Conservation (phyloP, 2,329 filamentous ascomycete genomes). For the Botryotinia convoluta region DNA sequence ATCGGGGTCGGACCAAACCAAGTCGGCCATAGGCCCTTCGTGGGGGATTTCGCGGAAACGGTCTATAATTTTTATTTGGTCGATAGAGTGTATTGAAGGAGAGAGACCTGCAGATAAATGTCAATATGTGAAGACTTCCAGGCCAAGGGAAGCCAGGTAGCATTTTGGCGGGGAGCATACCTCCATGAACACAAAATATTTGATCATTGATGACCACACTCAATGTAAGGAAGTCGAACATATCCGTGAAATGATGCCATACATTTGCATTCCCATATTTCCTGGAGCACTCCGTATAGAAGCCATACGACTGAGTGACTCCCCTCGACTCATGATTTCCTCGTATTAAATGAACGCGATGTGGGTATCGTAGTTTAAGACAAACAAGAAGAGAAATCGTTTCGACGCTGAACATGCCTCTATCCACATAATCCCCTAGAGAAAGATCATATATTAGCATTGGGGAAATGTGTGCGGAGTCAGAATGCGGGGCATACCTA, state of each 20-base stretch:
- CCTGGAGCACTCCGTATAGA: constrained; percentile 96
- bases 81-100: constrained; percentile 93
- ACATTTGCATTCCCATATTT: constrained; percentile 99
- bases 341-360: constrained; percentile 91
- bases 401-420: constrained; percentile 97
- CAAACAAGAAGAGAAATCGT: constrained; percentile 97
- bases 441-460: constrained; percentile 16
- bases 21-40: constrained; percentile 98
- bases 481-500: constrained; percentile 57
- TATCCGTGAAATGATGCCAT: constrained; percentile 99
- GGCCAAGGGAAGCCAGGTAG: constrained; percentile 23
- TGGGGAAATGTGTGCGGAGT: constrained; percentile 7
- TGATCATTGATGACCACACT: constrained; percentile 98
- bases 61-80: constrained; percentile 99
- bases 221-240: constrained; percentile 97
- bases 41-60: constrained; percentile 98
- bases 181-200: constrained; percentile 98
- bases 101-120: constrained; percentile 59
- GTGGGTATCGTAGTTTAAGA: constrained; percentile 92
- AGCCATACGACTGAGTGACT: constrained; percentile 97
- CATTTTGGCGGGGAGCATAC: constrained; percentile 42
- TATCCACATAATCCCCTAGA: constrained; percentile 89
- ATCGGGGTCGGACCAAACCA: constrained; percentile 98
- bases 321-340: constrained; percentile 98
- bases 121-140: constrained; percentile 15